A percentile compares a stretch with the other conserved stretches of the same genome.
phyloP scores from a whole-genome alignment of 2,329 filamentous ascomycete genomes.

The Trichophyton mentagrophytes region DNA sequence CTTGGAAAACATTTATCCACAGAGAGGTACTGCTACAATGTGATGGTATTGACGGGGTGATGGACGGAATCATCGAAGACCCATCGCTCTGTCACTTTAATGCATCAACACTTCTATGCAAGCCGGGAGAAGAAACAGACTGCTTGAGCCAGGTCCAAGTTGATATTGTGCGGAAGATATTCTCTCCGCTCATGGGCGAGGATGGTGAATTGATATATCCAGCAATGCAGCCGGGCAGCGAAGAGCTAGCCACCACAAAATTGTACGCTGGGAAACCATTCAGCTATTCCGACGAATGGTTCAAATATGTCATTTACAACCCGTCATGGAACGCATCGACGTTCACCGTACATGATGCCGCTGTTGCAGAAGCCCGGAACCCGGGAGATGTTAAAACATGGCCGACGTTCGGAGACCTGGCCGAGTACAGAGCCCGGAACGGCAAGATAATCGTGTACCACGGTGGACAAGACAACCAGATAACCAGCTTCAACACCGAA shows the following conservation, averaged over 20 bases:
- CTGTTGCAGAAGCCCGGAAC: constrained; percentile 20
- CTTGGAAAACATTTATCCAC: background rate
- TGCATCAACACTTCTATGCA: background rate
- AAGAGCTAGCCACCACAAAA: constrained; percentile 13
- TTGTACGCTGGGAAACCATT: constrained; percentile 21
- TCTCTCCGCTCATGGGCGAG: background rate
- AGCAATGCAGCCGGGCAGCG: constrained; percentile 13
- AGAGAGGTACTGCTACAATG: background rate
- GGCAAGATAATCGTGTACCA: constrained; percentile 1
- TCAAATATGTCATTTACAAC: constrained; percentile 25
- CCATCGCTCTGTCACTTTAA: constrained; percentile 1
- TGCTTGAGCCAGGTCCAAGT: background rate
- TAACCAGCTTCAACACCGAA: background rate
- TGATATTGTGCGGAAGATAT: background rate
- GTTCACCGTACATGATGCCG: constrained; percentile 2
- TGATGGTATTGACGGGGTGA: background rate
- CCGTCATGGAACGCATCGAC: constrained; percentile 23
- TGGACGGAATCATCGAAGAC: background rate
- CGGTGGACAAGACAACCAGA: background rate
- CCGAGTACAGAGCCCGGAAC: background rate
- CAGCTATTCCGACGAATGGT: constrained; percentile 17
- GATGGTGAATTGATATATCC: constrained; percentile 14
- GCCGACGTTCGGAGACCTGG: constrained; percentile 19
- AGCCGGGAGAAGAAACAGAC: background rate
- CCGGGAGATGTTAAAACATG: constrained; percentile 35